Evolutionary conservation across 2,329 filamentous ascomycete species (phyloP).

Genomic region (Ceratocystis lukuohia): DNA sequence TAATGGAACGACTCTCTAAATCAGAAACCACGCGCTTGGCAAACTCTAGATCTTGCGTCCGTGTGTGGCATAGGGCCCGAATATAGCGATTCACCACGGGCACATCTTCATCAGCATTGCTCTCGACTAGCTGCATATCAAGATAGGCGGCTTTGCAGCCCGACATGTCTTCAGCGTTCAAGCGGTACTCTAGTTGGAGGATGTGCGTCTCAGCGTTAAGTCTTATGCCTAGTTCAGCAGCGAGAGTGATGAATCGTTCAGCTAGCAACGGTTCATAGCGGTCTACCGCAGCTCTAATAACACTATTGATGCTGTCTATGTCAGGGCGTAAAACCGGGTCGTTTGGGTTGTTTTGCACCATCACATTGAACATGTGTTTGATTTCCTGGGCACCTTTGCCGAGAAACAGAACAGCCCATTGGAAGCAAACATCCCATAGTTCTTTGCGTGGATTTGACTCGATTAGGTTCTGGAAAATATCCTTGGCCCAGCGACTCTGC

Average conservation of each 20-base stretch:
- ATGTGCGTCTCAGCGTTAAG: constrained; percentile 58
- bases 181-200: constrained; percentile 61
- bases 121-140: constrained; percentile 39
- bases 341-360: constrained; percentile 39
- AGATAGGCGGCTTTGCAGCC: constrained; percentile 55
- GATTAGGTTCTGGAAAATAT: constrained; percentile 42
- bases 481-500: constrained; percentile 48
- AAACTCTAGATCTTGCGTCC: constrained; percentile 51
- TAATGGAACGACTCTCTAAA: constrained; percentile 55
- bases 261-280: constrained; percentile 57
- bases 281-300: constrained; percentile 61
- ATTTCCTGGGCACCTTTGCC: constrained; percentile 61
- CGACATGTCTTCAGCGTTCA: constrained; percentile 58
- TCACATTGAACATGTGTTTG: constrained; percentile 56
- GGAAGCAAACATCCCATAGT: constrained; percentile 59
- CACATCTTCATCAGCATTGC: constrained; percentile 45
- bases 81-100: constrained; percentile 58
- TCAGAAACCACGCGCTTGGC: constrained; percentile 62
- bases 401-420: constrained; percentile 57
- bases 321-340: constrained; percentile 43
- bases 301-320: constrained; percentile 58
- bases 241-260: constrained; percentile 57
- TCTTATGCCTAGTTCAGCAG: constrained; percentile 48
- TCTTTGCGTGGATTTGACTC: constrained; percentile 36
- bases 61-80: constrained; percentile 48